Base-by-base conservation (phyloP, 768 basidiomycete species). In the Tricholoma matsutake region DNA sequence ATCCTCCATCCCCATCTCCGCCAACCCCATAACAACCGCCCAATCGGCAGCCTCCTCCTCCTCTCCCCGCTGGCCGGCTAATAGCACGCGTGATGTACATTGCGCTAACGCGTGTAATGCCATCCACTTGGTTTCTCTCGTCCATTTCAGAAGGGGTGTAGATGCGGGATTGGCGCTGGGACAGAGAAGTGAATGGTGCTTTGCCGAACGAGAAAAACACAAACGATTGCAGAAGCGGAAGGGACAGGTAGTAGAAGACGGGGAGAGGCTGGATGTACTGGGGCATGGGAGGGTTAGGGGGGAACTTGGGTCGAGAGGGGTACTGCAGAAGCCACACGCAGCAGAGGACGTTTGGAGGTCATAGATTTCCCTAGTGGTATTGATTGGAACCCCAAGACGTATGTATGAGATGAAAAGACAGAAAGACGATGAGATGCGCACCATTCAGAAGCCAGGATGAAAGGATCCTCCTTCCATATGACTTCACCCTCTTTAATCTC, bases 401-500 rank as follows among this genome's bases (percentile, higher is more conserved):
- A 61, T 58, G 58, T 31, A 57, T 34, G 4, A 39, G 57, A 14
- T 34, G 28, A 29, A 43, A 47, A 1, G 53, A 22, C 8, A 16
- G 16, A 53, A 18, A 29, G 9, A n/a, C 11, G 11, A 63, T 32
- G 31, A 59, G 7, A 37, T 43, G 67, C 72, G 62, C 70, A 91
- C 89, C 87, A 91, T 74, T 91, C 88, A n/a, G 91, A 86, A n/a
- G 89, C 88, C 20, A 92, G 73, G 49, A 88, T 73, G 68, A 88
- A 92, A 1, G 91, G 91, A 67, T 92, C 89, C 68, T 96, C 93
- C 61, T 86, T 88, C 92, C 94, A 95, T 16, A 96, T 71, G 4
- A 85, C 75, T 63, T 95, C 91, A 0, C 89, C 91, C 66, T 86
- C 82, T 25, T 75, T 74, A 57, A 96, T 88, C 31, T 80, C 77